Conservation (phyloP, 2,329 filamentous ascomycete genomes). For the Hypoxylon sp. region DNA sequence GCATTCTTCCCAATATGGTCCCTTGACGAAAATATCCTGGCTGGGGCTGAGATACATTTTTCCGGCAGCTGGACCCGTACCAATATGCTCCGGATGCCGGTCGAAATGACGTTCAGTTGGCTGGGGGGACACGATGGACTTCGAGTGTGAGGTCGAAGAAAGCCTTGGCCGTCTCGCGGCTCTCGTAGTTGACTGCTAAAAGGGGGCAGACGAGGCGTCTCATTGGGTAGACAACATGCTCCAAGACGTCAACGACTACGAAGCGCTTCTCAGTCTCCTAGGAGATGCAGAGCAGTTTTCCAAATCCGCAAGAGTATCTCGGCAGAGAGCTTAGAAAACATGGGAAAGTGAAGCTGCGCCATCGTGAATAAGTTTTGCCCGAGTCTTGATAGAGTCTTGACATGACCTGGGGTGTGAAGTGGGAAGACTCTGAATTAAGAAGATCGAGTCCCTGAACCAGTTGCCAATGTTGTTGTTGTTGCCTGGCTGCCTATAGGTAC, state of each 20-base stretch:
- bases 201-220: conserved; percentile 17
- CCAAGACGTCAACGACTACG: not conserved
- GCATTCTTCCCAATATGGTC: not conserved
- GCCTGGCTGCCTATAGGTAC: no score
- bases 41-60: conserved; percentile 5
- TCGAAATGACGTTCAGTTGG: not conserved
- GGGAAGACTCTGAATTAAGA: not conserved
- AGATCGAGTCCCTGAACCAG: not conserved
- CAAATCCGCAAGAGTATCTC: conserved; percentile 25
- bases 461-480: no score
- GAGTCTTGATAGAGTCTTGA: conserved; percentile 2
- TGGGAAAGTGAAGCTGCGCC: conserved; percentile 10
- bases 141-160: conserved; percentile 20
- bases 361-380: conserved; percentile 17
- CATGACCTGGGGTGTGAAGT: no score
- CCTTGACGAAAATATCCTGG: conserved; percentile 9
- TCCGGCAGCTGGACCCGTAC: not conserved
- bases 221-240: not conserved
- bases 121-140: not conserved
- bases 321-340: conserved; percentile 18
- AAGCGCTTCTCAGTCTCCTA: conserved; percentile 18
- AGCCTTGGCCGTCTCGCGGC: conserved; percentile 22
- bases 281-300: conserved; percentile 2
- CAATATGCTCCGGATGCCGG: not conserved
- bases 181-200: conserved; percentile 22